Evolutionary conservation across 805 yeast genomes (phyloP).

Genomic region (Ascoidea rubescens): DNA sequence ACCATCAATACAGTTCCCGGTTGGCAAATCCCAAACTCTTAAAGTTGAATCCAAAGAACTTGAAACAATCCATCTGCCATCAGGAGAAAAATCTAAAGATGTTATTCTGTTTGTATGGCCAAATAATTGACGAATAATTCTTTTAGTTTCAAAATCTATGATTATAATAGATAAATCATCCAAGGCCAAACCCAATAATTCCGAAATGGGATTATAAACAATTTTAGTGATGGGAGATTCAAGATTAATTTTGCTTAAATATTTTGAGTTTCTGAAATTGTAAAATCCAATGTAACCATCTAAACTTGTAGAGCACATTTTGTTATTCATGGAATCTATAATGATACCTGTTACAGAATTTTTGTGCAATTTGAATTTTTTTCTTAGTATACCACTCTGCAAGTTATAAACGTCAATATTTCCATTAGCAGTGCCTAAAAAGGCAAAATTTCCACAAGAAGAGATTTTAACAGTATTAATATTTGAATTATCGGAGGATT

Average conservation of each 20-base stretch:
- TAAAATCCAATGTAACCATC: constrained; percentile 85
- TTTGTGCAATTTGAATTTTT: constrained; percentile 55
- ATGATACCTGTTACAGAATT: constrained; percentile 81
- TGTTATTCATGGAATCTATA: constrained; percentile 80
- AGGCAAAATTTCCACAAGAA: constrained; percentile 89
- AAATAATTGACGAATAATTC: constrained; percentile 70
- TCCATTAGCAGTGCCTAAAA: constrained; percentile 82
- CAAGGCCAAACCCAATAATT: constrained; percentile 69
- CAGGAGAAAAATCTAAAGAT: constrained; percentile 78
- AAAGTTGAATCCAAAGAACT: constrained; percentile 13
- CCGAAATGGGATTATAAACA: constrained; percentile 72
- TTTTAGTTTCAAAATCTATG: constrained; percentile 69
- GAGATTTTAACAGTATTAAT: constrained; percentile 71
- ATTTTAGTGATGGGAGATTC: constrained; percentile 68
- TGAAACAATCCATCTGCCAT: constrained; percentile 89
- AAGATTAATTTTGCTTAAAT: constrained; percentile 50
- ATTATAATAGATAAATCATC: constrained; percentile 80
- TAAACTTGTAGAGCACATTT: constrained; percentile 74
- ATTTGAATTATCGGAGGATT: constrained; percentile 64
- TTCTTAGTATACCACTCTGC: constrained; percentile 80
- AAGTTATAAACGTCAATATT: constrained; percentile 75
- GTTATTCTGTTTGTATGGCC: constrained; percentile 90
- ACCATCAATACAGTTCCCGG: constrained; percentile 91
- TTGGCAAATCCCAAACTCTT: not conserved
- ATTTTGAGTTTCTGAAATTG: constrained; percentile 62